These are phyloP conservation scores for Bacterosira constricta DNA, from an alignment of 108 stramenopile genomes.

Conservation along the genomic window DNA sequence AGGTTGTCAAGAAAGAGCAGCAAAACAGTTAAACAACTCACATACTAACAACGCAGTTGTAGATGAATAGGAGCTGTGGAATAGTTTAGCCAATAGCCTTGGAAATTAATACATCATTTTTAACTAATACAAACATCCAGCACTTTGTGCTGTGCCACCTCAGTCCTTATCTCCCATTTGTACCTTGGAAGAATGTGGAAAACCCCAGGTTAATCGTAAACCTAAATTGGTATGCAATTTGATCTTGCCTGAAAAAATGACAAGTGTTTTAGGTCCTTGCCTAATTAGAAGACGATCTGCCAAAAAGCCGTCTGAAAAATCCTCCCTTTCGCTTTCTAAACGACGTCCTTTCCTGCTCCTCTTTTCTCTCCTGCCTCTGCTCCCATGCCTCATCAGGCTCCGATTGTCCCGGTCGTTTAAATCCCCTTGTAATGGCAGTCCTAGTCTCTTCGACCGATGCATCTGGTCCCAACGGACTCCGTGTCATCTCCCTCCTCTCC, in stretches of 20 bases:
- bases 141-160: too few species aligned
- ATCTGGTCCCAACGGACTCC: constrained; percentile 65
- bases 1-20: constrained; percentile 33
- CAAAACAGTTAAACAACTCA: not conserved
- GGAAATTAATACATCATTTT: too few species aligned
- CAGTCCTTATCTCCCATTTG: too few species aligned
- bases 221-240: too few species aligned
- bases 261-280: too few species aligned
- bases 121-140: too few species aligned
- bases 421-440: constrained; percentile 64
- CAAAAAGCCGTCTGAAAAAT: constrained; percentile 32
- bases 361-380: constrained; percentile 20
- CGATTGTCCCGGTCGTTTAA: constrained; percentile 56
- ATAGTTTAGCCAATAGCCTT: too few species aligned
- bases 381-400: not conserved
- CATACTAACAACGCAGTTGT: too few species aligned
- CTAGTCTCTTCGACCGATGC: constrained; percentile 64
- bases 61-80: too few species aligned
- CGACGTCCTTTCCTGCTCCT: constrained; percentile 29
- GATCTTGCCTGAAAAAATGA: too few species aligned
- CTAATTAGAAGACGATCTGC: constrained; percentile 1
- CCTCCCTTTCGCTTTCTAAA: constrained; percentile 42
- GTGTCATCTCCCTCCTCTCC: constrained; percentile 58
- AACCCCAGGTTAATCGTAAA: too few species aligned
- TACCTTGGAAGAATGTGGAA: too few species aligned